Evolutionary conservation across 169 alveolate species (phyloP), one percentile per base, ranked within the genome.

Genomic region (Plasmodium cynomolgi): DNA sequence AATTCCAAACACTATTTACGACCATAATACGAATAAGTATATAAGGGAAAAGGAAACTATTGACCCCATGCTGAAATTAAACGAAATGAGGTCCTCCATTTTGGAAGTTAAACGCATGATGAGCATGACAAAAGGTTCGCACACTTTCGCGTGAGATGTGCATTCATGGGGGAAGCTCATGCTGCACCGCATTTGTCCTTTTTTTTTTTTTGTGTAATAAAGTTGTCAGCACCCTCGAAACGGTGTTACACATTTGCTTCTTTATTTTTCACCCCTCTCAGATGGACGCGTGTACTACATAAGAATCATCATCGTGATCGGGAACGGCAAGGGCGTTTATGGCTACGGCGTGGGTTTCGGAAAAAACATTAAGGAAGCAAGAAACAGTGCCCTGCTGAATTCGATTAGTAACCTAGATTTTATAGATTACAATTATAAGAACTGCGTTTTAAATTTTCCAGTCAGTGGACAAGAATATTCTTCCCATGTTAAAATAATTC

Each of bases 331-430:
- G 50, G 97, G 97, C 1, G 96, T 95, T 23, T 95, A 95, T 77
- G 97, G 97, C 47, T 94, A 92, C 20, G 97, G 97, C 15, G 97
- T 96, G 29, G 97, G 97, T 2, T 95, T 93, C 91, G 97, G 97
- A 56, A 95, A 95, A 91, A 96, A 96, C 92, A 77, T 96, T 13
- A 95, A 93, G 50, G 94, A 95, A 13, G 97, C 97, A 11, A 84
- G 96, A 13, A 94, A 90, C 73, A 92, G 94, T 62, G 97, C 96
- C 31, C 92, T 95, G 6, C 92, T 94, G 84, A 92, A 93, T 79
- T 96, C 97, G 20, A 94, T 96, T n/a, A 93, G 95, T 62, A 85
- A 95, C 77, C 86, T 96, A 96, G 96, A 86, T 83, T 96, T 96
- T 79, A 83, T 96, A 54, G 97, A 96, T 84, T 96, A 81, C 79